Base-by-base conservation (phyloP, 2,329 filamentous ascomycete species). In the Talaromyces sp. region DNA sequence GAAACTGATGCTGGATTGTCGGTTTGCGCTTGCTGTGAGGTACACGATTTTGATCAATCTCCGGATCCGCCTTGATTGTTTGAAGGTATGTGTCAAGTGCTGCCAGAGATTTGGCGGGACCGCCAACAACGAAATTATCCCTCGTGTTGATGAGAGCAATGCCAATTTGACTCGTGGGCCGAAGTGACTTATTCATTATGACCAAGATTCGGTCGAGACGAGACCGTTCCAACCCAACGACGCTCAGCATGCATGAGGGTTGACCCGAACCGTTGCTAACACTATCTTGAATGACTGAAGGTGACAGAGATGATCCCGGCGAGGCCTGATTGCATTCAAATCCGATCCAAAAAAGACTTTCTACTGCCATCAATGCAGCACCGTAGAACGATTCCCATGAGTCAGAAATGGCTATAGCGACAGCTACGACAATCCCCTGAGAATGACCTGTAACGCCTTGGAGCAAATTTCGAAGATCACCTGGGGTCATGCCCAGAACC, bases 281-380 rank as follows among this genome's bases (percentile, higher is more conserved):
- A 24, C 56, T 43, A 24, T 58, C 56, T 58, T 58, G 13, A 43
- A 58, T 58, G 14, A 45, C 22, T 7, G 39, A 31, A 58, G 56
- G 37, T 7, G 56, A 45, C 16, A 58, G 14, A 24, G 22, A 58
- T n/a, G 56, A 58, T 27, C 56, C 16, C 4, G 56, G 37, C 14
- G 35, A 43, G 9, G 10, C 19, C 1, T 31, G 6, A 7, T 58
- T 27, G 24, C 37, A 58, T 43, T 58, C 56, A 66, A 93, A 89
- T 75, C 95, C 95, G 70, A 99, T 97, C 95, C 95, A 99, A 85
- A 99, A 99, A 35, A 99, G 89, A 73, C 97, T 92, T 37, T 91
- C 95, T 69, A 99, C 83, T 3, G 94, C 91, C 70, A 91, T 89
- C 72, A 85, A 89, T 63, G 92, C 87, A 65, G 92, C 87, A 73